A percentile compares a stretch with the other conserved stretches of the same genome.
These are phyloP conservation scores for Coemansia sp. DNA, from an alignment of 192 early-diverging fungal genomes.

Conservation along the genomic window DNA sequence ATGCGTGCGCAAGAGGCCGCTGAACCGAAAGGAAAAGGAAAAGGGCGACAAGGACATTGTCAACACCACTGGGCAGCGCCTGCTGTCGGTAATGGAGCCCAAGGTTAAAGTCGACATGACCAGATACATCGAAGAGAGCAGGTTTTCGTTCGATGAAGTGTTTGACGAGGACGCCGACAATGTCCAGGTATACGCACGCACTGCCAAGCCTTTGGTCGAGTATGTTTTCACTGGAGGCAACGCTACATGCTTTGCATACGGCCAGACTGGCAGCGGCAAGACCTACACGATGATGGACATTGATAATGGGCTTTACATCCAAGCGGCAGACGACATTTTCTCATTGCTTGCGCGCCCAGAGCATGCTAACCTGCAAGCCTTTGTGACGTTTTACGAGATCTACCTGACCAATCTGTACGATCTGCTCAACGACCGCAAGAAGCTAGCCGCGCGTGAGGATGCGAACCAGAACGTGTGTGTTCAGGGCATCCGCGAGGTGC, in stretches of 20 bases:
- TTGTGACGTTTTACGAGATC: conserved; percentile 94
- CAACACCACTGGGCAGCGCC: conserved; percentile 61
- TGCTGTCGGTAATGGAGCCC: conserved; percentile 86
- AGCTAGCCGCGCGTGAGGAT: conserved; percentile 94
- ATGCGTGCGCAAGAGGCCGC: conserved; percentile 93
- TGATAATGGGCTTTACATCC: conserved; percentile 84
- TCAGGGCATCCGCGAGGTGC: conserved; percentile 81
- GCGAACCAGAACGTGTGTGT: conserved; percentile 93
- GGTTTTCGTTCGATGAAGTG: conserved; percentile 95
- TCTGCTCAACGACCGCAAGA: conserved; percentile 85
- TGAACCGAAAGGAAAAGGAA: conserved; percentile 84
- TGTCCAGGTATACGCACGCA: conserved; percentile 84
- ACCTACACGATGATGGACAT: conserved; percentile 96
- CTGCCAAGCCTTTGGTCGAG: conserved; percentile 90
- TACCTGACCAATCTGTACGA: conserved; percentile 97
- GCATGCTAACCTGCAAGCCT: conserved; percentile 74
- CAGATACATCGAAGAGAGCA: conserved; percentile 91
- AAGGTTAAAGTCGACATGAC: conserved; percentile 97
- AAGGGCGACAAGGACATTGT: conserved; percentile 86
- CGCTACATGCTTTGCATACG: conserved; percentile 98
- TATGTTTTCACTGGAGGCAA: conserved; percentile 96
- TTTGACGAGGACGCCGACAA: conserved; percentile 82
- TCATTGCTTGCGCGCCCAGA: conserved; percentile 64
- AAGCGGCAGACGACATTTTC: conserved; percentile 93
- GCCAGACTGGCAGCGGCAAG: conserved; percentile 93